These are phyloP conservation scores for Daedalea quercina DNA, from an alignment of 768 basidiomycete species.

Conservation along the genomic window DNA sequence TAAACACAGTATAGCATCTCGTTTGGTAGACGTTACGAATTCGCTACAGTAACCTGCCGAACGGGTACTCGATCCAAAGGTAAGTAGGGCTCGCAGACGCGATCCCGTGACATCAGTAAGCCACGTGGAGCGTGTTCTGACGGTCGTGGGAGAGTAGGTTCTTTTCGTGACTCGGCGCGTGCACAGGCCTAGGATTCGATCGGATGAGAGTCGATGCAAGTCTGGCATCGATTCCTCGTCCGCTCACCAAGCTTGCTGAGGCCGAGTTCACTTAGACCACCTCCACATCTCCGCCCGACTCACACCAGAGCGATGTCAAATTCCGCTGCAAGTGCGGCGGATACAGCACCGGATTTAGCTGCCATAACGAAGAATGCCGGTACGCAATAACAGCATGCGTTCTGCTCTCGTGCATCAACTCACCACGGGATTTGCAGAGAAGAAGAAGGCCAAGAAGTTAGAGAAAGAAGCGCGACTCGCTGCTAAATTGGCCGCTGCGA, in stretches of 20 bases:
- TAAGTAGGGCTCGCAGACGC: no score
- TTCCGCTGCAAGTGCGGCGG: background rate
- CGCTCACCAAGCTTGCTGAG: background rate
- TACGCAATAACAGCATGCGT: background rate
- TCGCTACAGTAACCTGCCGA: no score
- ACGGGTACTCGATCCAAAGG: no score
- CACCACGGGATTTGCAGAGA: slow-evolving; percentile 22
- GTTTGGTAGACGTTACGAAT: no score
- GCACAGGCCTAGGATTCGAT: background rate
- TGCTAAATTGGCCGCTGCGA: slow-evolving; percentile 43
- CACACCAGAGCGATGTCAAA: slow-evolving; percentile 1
- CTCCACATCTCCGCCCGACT: background rate
- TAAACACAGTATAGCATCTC: no score
- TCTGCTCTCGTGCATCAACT: background rate
- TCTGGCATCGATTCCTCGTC: slow-evolving; percentile 3
- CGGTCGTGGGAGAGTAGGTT: background rate
- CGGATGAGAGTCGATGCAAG: slow-evolving; percentile 1
- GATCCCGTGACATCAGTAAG: background rate
- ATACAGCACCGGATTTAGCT: background rate
- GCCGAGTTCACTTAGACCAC: background rate
- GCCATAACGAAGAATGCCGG: slow-evolving; percentile 5
- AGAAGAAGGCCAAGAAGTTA: slow-evolving; percentile 79
- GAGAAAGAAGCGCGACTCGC: slow-evolving; percentile 78
- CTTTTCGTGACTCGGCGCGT: slow-evolving; percentile 3
- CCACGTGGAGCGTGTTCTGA: background rate